Base-by-base conservation (phyloP, 345 rosid genomes). In the Aquilaria sinensis region DNA sequence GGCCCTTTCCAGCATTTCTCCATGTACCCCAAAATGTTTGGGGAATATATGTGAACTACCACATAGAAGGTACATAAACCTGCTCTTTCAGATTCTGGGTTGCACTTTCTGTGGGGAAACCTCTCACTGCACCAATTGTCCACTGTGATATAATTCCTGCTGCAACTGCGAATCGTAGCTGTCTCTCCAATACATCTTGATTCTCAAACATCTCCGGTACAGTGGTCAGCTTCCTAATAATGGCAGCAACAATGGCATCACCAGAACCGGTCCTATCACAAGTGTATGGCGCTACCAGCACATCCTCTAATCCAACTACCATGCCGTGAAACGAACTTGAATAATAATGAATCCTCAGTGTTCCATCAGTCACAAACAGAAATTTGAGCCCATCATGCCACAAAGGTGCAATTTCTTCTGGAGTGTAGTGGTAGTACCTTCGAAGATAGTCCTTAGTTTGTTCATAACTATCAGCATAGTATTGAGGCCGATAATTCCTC, bases 191-290 rank as follows among this genome's bases (percentile, higher is more conserved):
- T 65, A 76, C 53, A 65, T 90, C 97, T 68, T 86, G 87, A 71
- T 90, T 67, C 53, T 77, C 86, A 58, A 78, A 80, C 97, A 90
- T 90, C 72, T 85, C 97, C 8, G 96, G 90, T 53, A 52, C 76
- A 69, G 77, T 82, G 8, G 89, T 79, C 59, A 90, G 82, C 81
- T 88, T 93, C 58, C 98, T 84, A 83, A 88, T 78, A 12, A 93
- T 83, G 12, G 75, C 96, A 62, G 96, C 98, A 61, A 90, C 97
- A 63, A 88, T 78, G 64, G 97, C 98, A 77, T 93, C 98, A 16
- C 98, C 98, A 1, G 98, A 86, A 63, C 98, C 97, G 46, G 96
- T 93, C 47, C 97, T 80, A 77, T 93, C 98, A 65, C 94, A 90
- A 3, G 98, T 90, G 75, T 83, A 81, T 0, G 98, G 97, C 16